These are phyloP conservation scores for Euphrasia confusa DNA, from an alignment of 257 asterid genomes.

Conservation along the genomic window DNA sequence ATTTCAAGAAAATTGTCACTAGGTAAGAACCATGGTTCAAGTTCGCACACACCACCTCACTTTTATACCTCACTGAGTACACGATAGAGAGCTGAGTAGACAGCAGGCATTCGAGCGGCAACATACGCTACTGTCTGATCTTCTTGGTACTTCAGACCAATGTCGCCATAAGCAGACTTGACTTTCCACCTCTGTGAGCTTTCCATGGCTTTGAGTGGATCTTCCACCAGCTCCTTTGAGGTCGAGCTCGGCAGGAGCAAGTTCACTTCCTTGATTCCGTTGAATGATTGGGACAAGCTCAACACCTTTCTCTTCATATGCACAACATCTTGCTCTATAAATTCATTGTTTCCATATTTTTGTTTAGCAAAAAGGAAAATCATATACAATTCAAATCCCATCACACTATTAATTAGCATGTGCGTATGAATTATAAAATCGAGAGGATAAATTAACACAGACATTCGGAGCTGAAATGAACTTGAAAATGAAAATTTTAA, in stretches of 20 bases:
- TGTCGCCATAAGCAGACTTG: constrained; percentile 60
- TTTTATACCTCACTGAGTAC: constrained; percentile 78
- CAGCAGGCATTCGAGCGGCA: constrained; percentile 97
- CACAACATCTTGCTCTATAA: constrained; percentile 65
- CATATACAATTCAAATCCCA: constrained; percentile 1
- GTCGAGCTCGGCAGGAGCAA: constrained; percentile 70
- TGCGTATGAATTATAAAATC: neutral
- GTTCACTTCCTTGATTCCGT: constrained; percentile 70
- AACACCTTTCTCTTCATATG: constrained; percentile 86
- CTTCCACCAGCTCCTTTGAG: constrained; percentile 75
- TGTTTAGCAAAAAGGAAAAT: neutral
- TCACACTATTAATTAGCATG: neutral
- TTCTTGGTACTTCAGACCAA: constrained; percentile 71
- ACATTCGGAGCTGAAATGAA: neutral
- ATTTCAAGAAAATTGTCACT: neutral
- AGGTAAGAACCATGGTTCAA: neutral
- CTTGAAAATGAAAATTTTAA: constrained; percentile 8
- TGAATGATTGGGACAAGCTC: constrained; percentile 65
- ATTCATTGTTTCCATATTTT: constrained; percentile 18
- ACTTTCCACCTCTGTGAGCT: constrained; percentile 83
- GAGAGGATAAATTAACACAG: neutral
- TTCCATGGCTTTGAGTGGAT: constrained; percentile 66
- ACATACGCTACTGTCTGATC: constrained; percentile 86
- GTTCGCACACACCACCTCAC: constrained; percentile 2
- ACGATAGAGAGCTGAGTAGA: constrained; percentile 75